Evolutionary conservation across 768 basidiomycete genomes (phyloP).

Genomic region (Phlebiopsis flavidoalba): DNA sequence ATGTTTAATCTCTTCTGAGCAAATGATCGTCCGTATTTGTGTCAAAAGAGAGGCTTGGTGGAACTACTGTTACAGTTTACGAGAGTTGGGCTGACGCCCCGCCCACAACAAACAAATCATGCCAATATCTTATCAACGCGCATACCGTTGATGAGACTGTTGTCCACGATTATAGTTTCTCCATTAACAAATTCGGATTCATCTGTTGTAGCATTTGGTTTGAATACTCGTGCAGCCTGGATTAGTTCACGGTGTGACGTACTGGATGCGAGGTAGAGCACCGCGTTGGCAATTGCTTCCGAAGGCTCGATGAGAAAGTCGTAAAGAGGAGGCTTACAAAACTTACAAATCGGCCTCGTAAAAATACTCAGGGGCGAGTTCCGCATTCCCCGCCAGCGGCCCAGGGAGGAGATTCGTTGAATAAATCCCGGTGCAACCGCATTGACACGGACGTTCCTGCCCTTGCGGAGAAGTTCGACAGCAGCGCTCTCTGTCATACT

Average conservation of each 20-base stretch:
- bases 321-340: background rate
- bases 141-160: background rate
- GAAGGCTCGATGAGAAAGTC: background rate
- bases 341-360: background rate
- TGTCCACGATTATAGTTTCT: background rate
- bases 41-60: too few species aligned
- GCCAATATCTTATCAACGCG: background rate
- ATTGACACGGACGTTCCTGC: conserved; percentile 87
- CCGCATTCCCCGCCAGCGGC: background rate
- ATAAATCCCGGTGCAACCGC: conserved; percentile 87
- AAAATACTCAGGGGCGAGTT: background rate
- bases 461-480: conserved; percentile 36
- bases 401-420: conserved; percentile 48
- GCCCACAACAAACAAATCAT: too few species aligned
- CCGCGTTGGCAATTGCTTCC: conserved; percentile 80
- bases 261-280: conserved; percentile 87
- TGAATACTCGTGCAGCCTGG: background rate
- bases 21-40: too few species aligned
- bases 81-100: too few species aligned
- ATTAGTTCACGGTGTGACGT: background rate
- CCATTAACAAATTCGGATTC: background rate
- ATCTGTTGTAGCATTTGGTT: background rate
- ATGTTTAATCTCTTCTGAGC: too few species aligned
- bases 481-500: background rate
- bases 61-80: too few species aligned